These are phyloP conservation scores for Aspergillus eucalypticola DNA, from an alignment of 2,329 filamentous ascomycete genomes.

Conservation along the genomic window DNA sequence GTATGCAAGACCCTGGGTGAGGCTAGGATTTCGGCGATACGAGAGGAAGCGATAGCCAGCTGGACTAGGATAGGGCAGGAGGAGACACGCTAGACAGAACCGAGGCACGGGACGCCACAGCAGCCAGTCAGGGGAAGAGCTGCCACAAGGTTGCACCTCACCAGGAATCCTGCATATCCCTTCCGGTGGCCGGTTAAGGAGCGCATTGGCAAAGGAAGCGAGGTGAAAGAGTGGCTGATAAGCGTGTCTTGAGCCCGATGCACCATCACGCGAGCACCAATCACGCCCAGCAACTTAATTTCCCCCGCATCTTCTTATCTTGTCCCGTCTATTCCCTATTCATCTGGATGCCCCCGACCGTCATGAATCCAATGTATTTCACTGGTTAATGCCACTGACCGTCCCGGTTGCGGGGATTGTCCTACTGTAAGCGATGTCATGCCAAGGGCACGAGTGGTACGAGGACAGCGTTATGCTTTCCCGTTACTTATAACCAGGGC, in stretches of 20 bases:
- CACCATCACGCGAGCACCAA: background rate
- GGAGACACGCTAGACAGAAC: background rate
- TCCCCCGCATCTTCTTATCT: constrained; percentile 6
- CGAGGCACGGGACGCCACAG: background rate
- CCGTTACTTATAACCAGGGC: constrained; percentile 1
- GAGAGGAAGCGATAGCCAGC: background rate
- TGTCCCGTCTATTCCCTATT: too few species aligned
- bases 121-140: background rate
- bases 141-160: background rate
- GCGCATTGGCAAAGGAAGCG: background rate
- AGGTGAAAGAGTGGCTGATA: background rate
- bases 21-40: background rate
- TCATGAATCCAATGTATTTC: background rate
- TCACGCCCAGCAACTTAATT: background rate
- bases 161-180: background rate
- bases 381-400: background rate
- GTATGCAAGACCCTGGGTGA: background rate
- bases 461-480: background rate
- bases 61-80: background rate
- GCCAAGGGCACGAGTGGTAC: background rate
- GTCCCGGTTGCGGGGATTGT: constrained; percentile 1
- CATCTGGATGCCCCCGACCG: background rate
- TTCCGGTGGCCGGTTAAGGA: background rate
- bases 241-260: background rate
- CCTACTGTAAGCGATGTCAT: background rate